These are phyloP conservation scores for Mortierella sp. DNA, from an alignment of 371 early-diverging fungal species.

Conservation along the genomic window DNA sequence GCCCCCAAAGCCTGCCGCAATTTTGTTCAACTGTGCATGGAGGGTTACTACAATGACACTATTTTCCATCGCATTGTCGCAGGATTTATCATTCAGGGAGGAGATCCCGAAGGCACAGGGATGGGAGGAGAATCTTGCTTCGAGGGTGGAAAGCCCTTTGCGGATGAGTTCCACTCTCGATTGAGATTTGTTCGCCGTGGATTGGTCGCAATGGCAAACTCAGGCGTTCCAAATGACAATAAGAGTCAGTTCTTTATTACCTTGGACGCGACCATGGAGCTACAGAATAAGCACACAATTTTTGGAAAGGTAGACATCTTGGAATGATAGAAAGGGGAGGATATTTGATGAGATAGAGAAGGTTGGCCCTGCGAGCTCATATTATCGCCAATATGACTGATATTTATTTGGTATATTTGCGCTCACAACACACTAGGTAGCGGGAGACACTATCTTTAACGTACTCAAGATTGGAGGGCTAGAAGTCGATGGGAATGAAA, in stretches of 20 bases:
- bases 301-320: slow-evolving; percentile 85
- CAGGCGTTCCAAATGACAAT: slow-evolving; percentile 80
- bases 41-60: slow-evolving; percentile 86
- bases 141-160: slow-evolving; percentile 78
- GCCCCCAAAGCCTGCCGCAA: slow-evolving; percentile 92
- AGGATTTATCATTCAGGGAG: slow-evolving; percentile 95
- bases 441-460: slow-evolving; percentile 93
- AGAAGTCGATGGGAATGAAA: slow-evolving; percentile 83
- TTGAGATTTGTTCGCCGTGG: slow-evolving; percentile 91
- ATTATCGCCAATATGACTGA: not conserved
- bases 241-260: slow-evolving; percentile 96
- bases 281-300: slow-evolving; percentile 89
- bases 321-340: not conserved
- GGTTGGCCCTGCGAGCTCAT: no score
- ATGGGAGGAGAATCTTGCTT: slow-evolving; percentile 92
- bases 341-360: no score
- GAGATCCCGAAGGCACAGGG: slow-evolving; percentile 95
- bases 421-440: slow-evolving; percentile 66
- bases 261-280: slow-evolving; percentile 85
- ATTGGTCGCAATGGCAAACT: slow-evolving; percentile 92
- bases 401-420: not conserved
- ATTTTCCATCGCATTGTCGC: slow-evolving; percentile 92
- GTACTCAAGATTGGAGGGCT: slow-evolving; percentile 88
- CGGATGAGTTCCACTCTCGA: slow-evolving; percentile 92
- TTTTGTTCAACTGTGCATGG: slow-evolving; percentile 91